Evolutionary conservation across 192 early-diverging fungal species (phyloP), one percentile per base, ranked within the genome.

Genomic region (Coemansia sp.): DNA sequence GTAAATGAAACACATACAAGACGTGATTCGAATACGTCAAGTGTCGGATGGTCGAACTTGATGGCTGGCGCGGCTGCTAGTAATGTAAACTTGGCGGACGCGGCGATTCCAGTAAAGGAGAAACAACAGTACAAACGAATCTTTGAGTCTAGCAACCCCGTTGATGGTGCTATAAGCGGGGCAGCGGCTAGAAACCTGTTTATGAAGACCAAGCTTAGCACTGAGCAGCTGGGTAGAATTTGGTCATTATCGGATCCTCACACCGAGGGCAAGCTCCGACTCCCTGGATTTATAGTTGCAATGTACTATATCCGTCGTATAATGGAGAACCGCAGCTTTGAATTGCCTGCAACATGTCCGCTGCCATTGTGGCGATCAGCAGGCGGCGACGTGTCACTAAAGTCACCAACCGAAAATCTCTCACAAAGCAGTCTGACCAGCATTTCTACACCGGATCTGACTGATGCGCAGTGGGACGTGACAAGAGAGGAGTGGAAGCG

Each of bases 231-330:
- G 30, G 78, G 85, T 21, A 85, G 87, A 39, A 90, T 98, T 51
- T 98, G 96, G 95, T 54, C 63, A 58, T 72, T 98, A 66, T 92
- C 90, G 5, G 95, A 98, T 70, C 86, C 88, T 11, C 85, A 87
- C 33, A 63, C 77, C 1, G 76, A 87, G 21, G 91, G 92, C 51
- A 85, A 87, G 57, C 72, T 98, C 31, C 86, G 88, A 59, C 80
- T 92, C 57, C 79, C 87, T 8, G 93, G 95, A 71, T 98, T 98
- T 74, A 85, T 90, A 50, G 87, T 93, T 56, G 94, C 93, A 39
- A 96, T 98, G 94, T 86, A 88, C 68, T 90, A 93, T 63, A 89
- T 98, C 59, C 86, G 90, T 19, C 85, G 88, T 59, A 76, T 90
- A 20, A 94, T 93, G 87, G 87, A 90, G 57, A 90, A 90, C 30